Percentiles rank a stretch among this genome's conserved stretches.
phyloP scores from a whole-genome alignment of 352 stramenopile species.

The Pythium pyrilobum region DNA sequence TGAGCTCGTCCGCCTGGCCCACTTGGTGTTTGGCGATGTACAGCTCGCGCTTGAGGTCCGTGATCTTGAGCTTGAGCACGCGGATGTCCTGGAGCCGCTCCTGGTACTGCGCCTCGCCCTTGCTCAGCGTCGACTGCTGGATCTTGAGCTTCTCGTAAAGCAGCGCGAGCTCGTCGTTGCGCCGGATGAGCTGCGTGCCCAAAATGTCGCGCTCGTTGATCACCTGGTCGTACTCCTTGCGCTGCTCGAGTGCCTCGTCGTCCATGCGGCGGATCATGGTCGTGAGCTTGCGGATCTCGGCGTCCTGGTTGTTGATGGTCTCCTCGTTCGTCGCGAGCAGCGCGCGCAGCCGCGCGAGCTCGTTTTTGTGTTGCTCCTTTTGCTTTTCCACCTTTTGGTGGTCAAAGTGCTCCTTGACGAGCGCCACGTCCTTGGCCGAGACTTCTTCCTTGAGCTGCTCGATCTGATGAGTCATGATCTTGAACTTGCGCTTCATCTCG shows the following conservation, averaged over 20 bases:
- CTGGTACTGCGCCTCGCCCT: slow-evolving; percentile 92
- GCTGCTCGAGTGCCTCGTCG: slow-evolving; percentile 90
- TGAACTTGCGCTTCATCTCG: slow-evolving; percentile 96
- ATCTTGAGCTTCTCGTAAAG: slow-evolving; percentile 98
- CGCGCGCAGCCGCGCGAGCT: slow-evolving; percentile 87
- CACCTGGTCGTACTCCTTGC: slow-evolving; percentile 95
- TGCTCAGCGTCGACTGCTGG: slow-evolving; percentile 91
- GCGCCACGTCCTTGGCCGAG: slow-evolving; percentile 90
- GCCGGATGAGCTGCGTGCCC: slow-evolving; percentile 94
- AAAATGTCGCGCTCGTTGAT: slow-evolving; percentile 97
- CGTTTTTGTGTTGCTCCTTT: slow-evolving; percentile 91
- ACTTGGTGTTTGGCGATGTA: slow-evolving; percentile 89
- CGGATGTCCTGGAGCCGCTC: slow-evolving; percentile 92
- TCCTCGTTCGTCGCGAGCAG: slow-evolving; percentile 88
- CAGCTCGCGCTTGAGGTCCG: slow-evolving; percentile 90
- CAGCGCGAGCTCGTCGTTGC: slow-evolving; percentile 95
- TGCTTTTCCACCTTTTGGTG: slow-evolving; percentile 94
- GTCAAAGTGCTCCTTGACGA: slow-evolving; percentile 96
- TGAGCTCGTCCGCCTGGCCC: slow-evolving; percentile 81
- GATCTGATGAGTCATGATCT: slow-evolving; percentile 95
- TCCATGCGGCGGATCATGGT: slow-evolving; percentile 92
- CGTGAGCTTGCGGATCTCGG: slow-evolving; percentile 91
- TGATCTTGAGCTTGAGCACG: slow-evolving; percentile 94
- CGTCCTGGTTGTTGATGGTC: slow-evolving; percentile 93
- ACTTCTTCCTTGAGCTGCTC: slow-evolving; percentile 97